Evolutionary conservation across 202 grass and related monocot genomes (phyloP).

Genomic region (Setaria italica): DNA sequence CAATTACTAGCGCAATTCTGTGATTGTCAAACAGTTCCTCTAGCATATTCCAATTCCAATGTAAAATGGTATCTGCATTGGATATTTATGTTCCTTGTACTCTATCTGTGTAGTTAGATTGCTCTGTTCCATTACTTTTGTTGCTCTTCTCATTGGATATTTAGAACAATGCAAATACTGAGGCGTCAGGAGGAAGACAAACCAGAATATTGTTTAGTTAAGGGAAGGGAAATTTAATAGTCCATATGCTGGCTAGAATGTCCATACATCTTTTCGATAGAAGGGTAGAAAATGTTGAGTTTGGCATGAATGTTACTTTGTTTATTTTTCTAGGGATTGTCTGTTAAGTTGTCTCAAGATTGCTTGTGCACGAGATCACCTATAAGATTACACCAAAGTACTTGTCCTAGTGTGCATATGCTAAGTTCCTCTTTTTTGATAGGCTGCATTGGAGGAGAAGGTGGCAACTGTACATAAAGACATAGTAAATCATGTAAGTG

Average conservation of each 20-base stretch:
- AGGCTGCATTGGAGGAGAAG: slow-evolving; percentile 80
- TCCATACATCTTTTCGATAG: background rate
- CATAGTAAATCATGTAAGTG: slow-evolving; percentile 84
- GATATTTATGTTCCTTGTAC: slow-evolving; percentile 1
- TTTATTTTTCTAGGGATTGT: background rate
- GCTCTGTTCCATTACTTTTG: background rate
- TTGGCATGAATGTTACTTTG: slow-evolving; percentile 14
- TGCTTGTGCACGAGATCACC: background rate
- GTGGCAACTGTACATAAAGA: slow-evolving; percentile 63
- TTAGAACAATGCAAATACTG: slow-evolving; percentile 1
- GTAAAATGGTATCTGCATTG: background rate
- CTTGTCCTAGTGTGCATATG: background rate
- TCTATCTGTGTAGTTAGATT: slow-evolving; percentile 15
- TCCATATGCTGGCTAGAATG: background rate
- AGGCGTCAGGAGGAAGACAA: background rate
- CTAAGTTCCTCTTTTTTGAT: slow-evolving; percentile 41
- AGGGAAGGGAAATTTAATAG: background rate
- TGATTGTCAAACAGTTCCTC: slow-evolving; percentile 2
- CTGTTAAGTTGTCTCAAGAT: background rate
- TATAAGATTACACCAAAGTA: background rate
- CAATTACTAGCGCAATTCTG: slow-evolving; percentile 12
- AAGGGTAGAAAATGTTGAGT: background rate
- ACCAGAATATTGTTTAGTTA: slow-evolving; percentile 12
- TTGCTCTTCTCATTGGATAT: slow-evolving; percentile 23
- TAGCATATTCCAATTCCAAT: slow-evolving; percentile 11